A percentile compares a stretch with the other conserved stretches of the same genome.
phyloP scores from a whole-genome alignment of 257 asterid species.

The Hygrophila difformis region DNA sequence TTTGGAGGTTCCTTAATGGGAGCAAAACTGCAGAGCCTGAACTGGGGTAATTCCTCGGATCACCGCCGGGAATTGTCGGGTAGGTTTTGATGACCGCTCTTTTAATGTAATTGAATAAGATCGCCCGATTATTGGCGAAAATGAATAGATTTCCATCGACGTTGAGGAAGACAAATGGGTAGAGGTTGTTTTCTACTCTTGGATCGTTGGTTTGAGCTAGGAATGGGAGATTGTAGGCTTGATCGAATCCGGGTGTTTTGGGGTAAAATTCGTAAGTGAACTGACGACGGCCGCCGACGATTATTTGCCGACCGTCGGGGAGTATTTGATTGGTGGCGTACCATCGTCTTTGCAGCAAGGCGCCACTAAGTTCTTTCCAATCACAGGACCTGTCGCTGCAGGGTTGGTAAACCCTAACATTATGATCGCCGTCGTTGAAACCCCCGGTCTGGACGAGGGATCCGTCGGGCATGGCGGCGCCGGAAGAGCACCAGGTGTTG shows the following conservation, averaged over 20 bases:
- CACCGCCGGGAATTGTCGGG: constrained; percentile 17
- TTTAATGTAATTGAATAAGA: constrained; percentile 10
- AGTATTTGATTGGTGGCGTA: constrained; percentile 12
- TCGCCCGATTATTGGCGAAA: constrained; percentile 21
- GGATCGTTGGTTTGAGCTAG: constrained; percentile 7
- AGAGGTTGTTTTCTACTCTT: constrained; percentile 8
- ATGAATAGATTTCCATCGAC: constrained; percentile 20
- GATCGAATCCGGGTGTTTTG: not conserved
- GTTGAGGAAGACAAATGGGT: constrained; percentile 21
- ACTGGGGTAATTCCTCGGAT: constrained; percentile 24
- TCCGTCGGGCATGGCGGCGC: constrained; percentile 34
- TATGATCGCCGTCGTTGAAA: constrained; percentile 11
- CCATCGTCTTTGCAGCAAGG: constrained; percentile 11
- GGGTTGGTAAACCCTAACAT: constrained; percentile 11
- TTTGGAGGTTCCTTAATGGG: constrained; percentile 9
- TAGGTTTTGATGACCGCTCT: constrained; percentile 5
- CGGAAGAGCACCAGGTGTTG: constrained; percentile 48
- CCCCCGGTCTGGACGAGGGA: constrained; percentile 42
- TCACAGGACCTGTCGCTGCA: constrained; percentile 17
- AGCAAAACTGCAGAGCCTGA: constrained; percentile 29
- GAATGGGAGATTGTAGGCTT: constrained; percentile 6
- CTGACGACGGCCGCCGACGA: constrained; percentile 8
- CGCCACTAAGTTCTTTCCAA: constrained; percentile 20
- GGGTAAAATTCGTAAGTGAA: constrained; percentile 15
- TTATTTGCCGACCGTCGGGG: constrained; percentile 12